These are phyloP conservation scores for Candida pini DNA, from an alignment of 805 yeast species.

Conservation along the genomic window DNA sequence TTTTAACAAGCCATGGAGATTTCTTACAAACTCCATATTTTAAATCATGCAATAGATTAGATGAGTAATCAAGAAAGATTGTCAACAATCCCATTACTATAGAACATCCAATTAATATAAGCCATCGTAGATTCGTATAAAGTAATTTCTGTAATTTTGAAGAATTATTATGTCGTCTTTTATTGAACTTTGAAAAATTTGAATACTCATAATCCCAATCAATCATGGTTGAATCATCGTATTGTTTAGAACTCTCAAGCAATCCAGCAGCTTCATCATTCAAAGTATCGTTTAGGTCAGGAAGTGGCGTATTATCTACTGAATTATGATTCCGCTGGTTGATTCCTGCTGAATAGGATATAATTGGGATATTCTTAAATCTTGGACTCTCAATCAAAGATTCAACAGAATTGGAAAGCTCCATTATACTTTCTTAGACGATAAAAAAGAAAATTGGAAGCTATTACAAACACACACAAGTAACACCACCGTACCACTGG, in stretches of 20 bases:
- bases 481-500: too few species aligned
- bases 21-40: slow-evolving; percentile 46
- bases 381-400: slow-evolving; percentile 5
- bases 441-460: background rate
- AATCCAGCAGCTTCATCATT: background rate
- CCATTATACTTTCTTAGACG: background rate
- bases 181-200: slow-evolving; percentile 9
- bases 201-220: slow-evolving; percentile 48
- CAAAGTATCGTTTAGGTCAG: background rate
- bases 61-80: slow-evolving; percentile 41
- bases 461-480: too few species aligned
- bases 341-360: slow-evolving; percentile 4
- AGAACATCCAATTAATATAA: slow-evolving; percentile 39
- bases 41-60: slow-evolving; percentile 47
- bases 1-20: slow-evolving; percentile 21
- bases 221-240: slow-evolving; percentile 38
- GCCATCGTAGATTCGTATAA: slow-evolving; percentile 37
- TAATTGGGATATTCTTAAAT: slow-evolving; percentile 12
- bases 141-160: slow-evolving; percentile 8
- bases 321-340: too few species aligned
- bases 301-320: background rate
- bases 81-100: slow-evolving; percentile 44
- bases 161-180: slow-evolving; percentile 1
- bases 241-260: slow-evolving; percentile 13
- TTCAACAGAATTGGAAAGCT: background rate